Conservation (phyloP, 306 rosid genomes). For the Quercus variabilis region DNA sequence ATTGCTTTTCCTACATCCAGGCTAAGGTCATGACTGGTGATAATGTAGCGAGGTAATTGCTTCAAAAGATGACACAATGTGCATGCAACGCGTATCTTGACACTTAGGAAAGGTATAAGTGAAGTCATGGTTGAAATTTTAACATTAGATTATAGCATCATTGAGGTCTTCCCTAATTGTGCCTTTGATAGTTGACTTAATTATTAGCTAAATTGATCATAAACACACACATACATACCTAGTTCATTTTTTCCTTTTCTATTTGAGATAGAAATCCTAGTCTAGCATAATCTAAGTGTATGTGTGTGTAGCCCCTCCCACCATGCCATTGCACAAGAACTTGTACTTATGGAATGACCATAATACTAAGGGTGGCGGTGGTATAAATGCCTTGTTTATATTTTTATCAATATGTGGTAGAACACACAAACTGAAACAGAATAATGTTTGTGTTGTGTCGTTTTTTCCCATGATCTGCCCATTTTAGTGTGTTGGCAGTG, state of each 20-base stretch:
- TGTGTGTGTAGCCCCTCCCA: not conserved
- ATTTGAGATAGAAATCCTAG: no score
- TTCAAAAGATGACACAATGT: conserved; percentile 84
- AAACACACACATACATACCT: not conserved
- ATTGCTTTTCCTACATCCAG: conserved; percentile 41
- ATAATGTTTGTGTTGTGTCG: not conserved
- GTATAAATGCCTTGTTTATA: no score
- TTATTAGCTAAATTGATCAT: not conserved
- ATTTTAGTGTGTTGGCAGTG: not conserved
- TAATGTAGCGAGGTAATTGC: conserved; percentile 76
- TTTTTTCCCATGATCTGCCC: not conserved
- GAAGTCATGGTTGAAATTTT: no score
- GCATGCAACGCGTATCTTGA: conserved; percentile 90
- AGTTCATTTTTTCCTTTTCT: no score
- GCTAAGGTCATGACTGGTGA: conserved; percentile 99
- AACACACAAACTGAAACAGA: not conserved
- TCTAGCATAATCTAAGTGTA: no score
- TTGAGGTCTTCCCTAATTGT: not conserved
- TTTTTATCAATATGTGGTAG: not conserved
- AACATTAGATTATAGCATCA: conserved; percentile 1
- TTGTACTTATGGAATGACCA: no score
- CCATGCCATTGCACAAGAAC: no score
- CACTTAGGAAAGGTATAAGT: conserved; percentile 73
- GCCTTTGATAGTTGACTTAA: not conserved
- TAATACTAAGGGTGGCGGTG: no score